Evolutionary conservation across 2,329 filamentous ascomycete species (phyloP).

Genomic region (Hypoxylon sp.): DNA sequence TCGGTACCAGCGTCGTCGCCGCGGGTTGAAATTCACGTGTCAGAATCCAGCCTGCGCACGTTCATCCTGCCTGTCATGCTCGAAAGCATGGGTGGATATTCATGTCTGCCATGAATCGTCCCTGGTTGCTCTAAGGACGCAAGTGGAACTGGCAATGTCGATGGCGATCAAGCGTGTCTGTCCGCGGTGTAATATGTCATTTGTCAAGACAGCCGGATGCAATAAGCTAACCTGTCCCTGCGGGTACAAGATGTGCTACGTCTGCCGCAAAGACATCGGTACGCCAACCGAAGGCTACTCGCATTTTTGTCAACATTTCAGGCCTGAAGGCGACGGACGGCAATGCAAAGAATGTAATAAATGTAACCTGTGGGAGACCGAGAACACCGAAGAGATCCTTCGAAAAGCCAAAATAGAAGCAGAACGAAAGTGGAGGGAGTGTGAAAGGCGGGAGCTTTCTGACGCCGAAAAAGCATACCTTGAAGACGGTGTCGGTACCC

Average conservation of each 20-base stretch:
- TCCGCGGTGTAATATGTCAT: conserved; percentile 89
- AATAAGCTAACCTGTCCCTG: conserved; percentile 97
- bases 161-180: conserved; percentile 96
- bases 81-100: conserved; percentile 86
- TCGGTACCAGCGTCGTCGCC: conserved; percentile 77
- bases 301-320: conserved; percentile 97
- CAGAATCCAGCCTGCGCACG: conserved; percentile 76
- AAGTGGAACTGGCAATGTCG: conserved; percentile 93
- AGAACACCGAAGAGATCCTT: conserved; percentile 78
- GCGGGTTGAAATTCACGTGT: conserved; percentile 84
- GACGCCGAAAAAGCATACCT: conserved; percentile 70
- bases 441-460: conserved; percentile 71
- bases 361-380: conserved; percentile 84
- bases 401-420: conserved; percentile 78
- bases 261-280: conserved; percentile 84
- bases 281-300: conserved; percentile 80
- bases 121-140: conserved; percentile 84
- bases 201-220: conserved; percentile 94
- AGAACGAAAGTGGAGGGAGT: conserved; percentile 78
- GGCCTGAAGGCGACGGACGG: conserved; percentile 79
- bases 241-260: conserved; percentile 98
- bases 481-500: conserved; percentile 63
- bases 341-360: conserved; percentile 83
- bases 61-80: conserved; percentile 84
- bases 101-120: conserved; percentile 92